phyloP scores from a whole-genome alignment of 2,329 filamentous ascomycete genomes.

The Stagonosporopsis chrysanthemi region DNA sequence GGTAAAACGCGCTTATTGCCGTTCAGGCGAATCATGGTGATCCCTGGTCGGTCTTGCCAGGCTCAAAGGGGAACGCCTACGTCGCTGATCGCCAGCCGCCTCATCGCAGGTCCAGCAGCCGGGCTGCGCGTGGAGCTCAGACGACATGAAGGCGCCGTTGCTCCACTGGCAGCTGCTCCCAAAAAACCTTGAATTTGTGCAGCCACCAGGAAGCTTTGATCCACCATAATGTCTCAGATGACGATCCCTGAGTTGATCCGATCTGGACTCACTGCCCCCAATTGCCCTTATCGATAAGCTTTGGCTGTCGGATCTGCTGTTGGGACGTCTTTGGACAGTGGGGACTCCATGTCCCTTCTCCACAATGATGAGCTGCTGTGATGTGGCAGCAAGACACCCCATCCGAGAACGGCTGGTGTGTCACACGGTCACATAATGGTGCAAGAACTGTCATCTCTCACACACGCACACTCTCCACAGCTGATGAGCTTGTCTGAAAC shows the following conservation, averaged over 20 bases:
- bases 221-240: conserved; percentile 5
- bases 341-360: conserved; percentile 12
- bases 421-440: background rate
- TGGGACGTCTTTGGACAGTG: conserved; percentile 14
- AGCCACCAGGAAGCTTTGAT: background rate
- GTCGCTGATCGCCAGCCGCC: conserved; percentile 17
- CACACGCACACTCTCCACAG: conserved; percentile 4
- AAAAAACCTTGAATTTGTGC: conserved; percentile 1
- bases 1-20: conserved; percentile 17
- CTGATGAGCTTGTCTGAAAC: conserved; percentile 15
- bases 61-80: conserved; percentile 18
- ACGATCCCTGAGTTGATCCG: conserved; percentile 35
- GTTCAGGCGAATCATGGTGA: conserved; percentile 33
- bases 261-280: conserved; percentile 28
- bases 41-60: conserved; percentile 18
- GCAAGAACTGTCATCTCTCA: conserved; percentile 9
- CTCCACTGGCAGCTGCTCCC: conserved; percentile 17
- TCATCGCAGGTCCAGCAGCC: conserved; percentile 14
- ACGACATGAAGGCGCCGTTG: background rate
- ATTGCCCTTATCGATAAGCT: conserved; percentile 28
- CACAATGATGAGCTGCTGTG: conserved; percentile 17
- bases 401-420: conserved; percentile 6
- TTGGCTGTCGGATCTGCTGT: conserved; percentile 13
- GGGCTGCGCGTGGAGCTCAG: conserved; percentile 16
- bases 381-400: conserved; percentile 6